Base-by-base conservation (phyloP, 2,329 filamentous ascomycete genomes). In the Didymella segeticola region DNA sequence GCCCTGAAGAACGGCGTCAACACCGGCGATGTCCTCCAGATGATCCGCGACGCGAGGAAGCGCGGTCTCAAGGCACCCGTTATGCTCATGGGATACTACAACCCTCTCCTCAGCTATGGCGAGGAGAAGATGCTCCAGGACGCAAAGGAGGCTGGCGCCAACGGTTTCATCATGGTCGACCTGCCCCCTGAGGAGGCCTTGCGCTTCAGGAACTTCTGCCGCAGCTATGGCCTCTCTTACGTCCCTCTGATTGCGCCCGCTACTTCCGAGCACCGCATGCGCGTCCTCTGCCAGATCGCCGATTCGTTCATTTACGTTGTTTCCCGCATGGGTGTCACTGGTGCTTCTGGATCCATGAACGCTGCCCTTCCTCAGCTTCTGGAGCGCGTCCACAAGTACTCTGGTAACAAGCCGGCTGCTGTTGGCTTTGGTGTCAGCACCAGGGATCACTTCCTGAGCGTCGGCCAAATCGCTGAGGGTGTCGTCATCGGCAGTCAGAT, bases 291-390 rank as follows among this genome's bases (percentile, higher is more conserved):
- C 84, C 87, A 91, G 75, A 93, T 99, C 60, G 95, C 95, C 70
- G 93, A 98, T 78, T 97, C 93, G 3, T 99, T 98, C 80, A 96
- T 99, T 78, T 99, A 99, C 75, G 93, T 99, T 57, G 95, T 99
- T 50, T 98, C 93, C 22, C 85, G 93, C 66, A 96, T 96, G 89
- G 95, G 95, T 66, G 93, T 98, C 51, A 99, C 95, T 9, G 95
- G 95, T 66, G 95, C 92, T 12, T 88, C 87, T 1, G 93, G 93
- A 27, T 87, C 86, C 22, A 79, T 99, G 68, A 96, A 91, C 75
- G 82, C 87, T 37, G 88, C 89, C 53, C 84, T 99, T 27, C 91
- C 93, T 12, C 87, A 89, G 45, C 84, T 99, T 30, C 80, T 99
- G 53, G 84, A 85, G 52, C 87, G 91, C 31, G 95, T 99, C 22